Evolutionary conservation across 2,329 filamentous ascomycete species (phyloP), one percentile per base, ranked within the genome.

Genomic region (Trichoderma asperellum): DNA sequence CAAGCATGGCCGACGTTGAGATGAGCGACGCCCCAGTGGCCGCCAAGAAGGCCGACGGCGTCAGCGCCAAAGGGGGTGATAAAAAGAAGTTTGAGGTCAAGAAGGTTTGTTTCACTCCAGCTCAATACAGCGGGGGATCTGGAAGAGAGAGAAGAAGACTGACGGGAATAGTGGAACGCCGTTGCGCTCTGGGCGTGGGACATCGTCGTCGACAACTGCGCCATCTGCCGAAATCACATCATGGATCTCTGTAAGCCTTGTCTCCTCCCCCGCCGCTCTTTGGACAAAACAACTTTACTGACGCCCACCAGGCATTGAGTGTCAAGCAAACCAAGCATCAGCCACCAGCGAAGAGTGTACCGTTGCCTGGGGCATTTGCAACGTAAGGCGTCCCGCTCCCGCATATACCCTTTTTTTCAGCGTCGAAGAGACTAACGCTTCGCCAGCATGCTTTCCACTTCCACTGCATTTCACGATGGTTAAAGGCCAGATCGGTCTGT

Each of bases 61-160:
- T 81, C 21, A 87, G 86, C 72, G 79, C 81, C 70, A 87, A 87
- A 68, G 81, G 78, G 32, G 71, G 79, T 73, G 88, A 84, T 64
- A 97, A 96, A 88, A 97, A 97, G 86, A 92, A 93, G 73, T 99
- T 99, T 74, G 96, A 99, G 80, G 95, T 99, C 72, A 99, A 99
- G 84, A 99, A 99, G 91, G 96, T 96, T 81, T 71, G 80, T n/a
- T n/a, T n/a, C 1, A 4, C 6, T n/a, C 16, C 21, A 8, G 18
- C 1, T 37, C 24, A 18, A 24, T 11, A 18, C 8, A 6, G 2
- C 10, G 11, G n/a, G 7, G 10, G 14, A 29, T 18, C 18, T 6
- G 6, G 24, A 24, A 24, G 24, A 24, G 24, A 24, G 24, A 4
- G 21, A 34, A n/a, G n/a, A 55, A 40, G 29, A 32, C 68, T 73